Evolutionary conservation across 169 alveolate genomes (phyloP).

Genomic region (Cryptosporidium parvum): DNA sequence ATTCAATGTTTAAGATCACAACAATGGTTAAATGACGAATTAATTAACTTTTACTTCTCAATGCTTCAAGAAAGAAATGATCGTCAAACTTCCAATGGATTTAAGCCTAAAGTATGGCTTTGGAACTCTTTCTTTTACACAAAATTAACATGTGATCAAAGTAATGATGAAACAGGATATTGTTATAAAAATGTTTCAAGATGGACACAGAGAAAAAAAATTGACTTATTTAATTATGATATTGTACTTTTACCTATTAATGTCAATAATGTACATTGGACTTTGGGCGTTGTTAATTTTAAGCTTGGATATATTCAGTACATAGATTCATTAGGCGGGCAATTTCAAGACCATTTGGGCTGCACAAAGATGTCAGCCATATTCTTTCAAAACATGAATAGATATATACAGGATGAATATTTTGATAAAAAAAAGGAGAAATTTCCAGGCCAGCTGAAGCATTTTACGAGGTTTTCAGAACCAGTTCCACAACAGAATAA

Average conservation of each 20-base stretch:
- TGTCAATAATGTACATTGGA: constrained; percentile 87
- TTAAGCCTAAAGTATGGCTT: constrained; percentile 80
- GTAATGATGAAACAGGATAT: constrained; percentile 68
- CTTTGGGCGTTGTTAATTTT: constrained; percentile 88
- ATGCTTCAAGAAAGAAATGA: constrained; percentile 87
- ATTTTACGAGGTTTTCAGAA: constrained; percentile 13
- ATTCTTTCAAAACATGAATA: constrained; percentile 70
- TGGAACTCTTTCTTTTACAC: constrained; percentile 88
- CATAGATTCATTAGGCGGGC: constrained; percentile 85
- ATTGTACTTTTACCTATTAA: constrained; percentile 87
- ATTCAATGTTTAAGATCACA: constrained; percentile 80
- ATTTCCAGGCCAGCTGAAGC: constrained; percentile 9
- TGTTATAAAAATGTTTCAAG: constrained; percentile 85
- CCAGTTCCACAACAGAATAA: constrained; percentile 86
- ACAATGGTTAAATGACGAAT: constrained; percentile 91
- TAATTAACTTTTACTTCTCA: constrained; percentile 87
- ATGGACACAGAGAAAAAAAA: constrained; percentile 87
- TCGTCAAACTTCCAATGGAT: constrained; percentile 23
- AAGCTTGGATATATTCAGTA: constrained; percentile 79
- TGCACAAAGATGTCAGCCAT: constrained; percentile 47
- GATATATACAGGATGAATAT: constrained; percentile 85
- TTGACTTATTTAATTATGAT: constrained; percentile 85
- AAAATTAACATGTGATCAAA: constrained; percentile 77
- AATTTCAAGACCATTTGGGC: constrained; percentile 37
- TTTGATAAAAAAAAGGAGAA: constrained; percentile 78